phyloP scores from a whole-genome alignment of 1,139 yeast species.

The Meyerozyma carpophila region DNA sequence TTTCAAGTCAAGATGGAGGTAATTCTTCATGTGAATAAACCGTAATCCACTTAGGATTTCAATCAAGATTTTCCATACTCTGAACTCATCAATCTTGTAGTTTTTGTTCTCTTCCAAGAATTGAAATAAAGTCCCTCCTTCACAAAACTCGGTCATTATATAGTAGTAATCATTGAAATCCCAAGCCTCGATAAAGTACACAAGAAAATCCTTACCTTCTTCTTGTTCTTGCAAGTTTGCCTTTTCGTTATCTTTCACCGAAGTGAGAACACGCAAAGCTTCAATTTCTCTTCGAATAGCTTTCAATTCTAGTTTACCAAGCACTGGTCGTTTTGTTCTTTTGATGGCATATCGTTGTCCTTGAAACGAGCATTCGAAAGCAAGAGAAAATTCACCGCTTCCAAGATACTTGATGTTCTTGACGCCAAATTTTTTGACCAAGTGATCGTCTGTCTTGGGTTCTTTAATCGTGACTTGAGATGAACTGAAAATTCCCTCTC shows the following conservation, averaged over 20 bases:
- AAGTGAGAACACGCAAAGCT: constrained; percentile 37
- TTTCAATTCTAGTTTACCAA: constrained; percentile 37
- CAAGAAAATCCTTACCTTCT: constrained; percentile 71
- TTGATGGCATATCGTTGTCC: constrained; percentile 78
- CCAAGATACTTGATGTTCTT: constrained; percentile 41
- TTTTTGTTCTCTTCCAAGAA: constrained; percentile 67
- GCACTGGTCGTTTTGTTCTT: constrained; percentile 55
- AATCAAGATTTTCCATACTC: constrained; percentile 92
- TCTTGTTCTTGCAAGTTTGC: constrained; percentile 51
- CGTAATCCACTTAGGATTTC: constrained; percentile 76
- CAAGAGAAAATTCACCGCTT: constrained; percentile 83
- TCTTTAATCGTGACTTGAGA: constrained; percentile 10
- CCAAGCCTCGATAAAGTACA: constrained; percentile 85
- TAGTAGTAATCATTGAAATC: constrained; percentile 69
- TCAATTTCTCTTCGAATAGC: constrained; percentile 38
- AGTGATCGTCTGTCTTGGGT: constrained; percentile 12
- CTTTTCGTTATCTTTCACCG: constrained; percentile 35
- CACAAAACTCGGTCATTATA: constrained; percentile 94
- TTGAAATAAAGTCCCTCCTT: constrained; percentile 82
- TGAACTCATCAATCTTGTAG: constrained; percentile 91
- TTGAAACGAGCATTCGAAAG: constrained; percentile 69
- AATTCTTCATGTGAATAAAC: constrained; percentile 73
- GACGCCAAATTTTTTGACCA: constrained; percentile 12
- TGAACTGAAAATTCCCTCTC: constrained; percentile 5
- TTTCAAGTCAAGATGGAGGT: constrained; percentile 81